A percentile compares a stretch with the other conserved stretches of the same genome.
These are phyloP conservation scores for Rauvolfia tetraphylla DNA, from an alignment of 257 asterid genomes.

Conservation along the genomic window DNA sequence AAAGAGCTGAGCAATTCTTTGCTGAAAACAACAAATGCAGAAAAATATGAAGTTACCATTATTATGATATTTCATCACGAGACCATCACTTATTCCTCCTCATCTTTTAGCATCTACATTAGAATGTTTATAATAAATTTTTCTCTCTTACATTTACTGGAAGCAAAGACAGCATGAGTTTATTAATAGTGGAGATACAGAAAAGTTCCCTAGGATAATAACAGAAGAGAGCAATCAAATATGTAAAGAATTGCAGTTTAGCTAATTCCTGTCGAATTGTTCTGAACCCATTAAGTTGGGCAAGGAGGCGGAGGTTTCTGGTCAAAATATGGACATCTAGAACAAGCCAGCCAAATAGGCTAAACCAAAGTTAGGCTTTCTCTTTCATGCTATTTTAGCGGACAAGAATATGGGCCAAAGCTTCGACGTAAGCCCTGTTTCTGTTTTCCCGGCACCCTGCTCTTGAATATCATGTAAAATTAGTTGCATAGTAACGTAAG, in stretches of 20 bases:
- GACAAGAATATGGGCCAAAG: background rate
- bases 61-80: background rate
- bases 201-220: background rate
- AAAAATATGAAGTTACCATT: background rate
- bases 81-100: background rate
- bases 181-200: background rate
- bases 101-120: background rate
- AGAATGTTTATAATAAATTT: background rate
- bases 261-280: background rate
- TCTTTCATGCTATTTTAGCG: background rate
- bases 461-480: background rate
- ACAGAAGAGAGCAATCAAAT: background rate
- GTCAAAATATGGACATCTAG: background rate
- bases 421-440: background rate
- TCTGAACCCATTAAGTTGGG: background rate
- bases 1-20: background rate
- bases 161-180: background rate
- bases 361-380: background rate
- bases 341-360: background rate
- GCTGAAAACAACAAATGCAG: background rate
- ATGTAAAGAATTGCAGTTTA: no score
- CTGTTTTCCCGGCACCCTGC: background rate
- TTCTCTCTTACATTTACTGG: background rate
- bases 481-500: background rate
- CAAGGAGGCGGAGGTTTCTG: background rate